phyloP scores from a whole-genome alignment of 1,139 yeast genomes.

The Kodamaea derodonti region DNA sequence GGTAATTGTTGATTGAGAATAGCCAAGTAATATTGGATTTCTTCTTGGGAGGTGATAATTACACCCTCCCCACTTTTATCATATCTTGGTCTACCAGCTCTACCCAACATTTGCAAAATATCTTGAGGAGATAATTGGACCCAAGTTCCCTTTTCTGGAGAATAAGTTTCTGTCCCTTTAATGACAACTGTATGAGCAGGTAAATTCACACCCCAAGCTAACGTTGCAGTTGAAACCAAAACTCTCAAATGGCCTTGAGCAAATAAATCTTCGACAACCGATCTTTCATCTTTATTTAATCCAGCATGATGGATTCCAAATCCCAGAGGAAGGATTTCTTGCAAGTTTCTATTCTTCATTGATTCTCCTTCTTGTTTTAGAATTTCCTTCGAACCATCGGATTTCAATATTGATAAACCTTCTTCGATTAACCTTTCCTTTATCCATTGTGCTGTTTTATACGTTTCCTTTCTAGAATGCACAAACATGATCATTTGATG shows the following conservation, averaged over 20 bases:
- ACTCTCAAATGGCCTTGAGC: conserved; percentile 83
- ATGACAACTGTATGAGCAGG: conserved; percentile 97
- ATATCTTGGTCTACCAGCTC: conserved; percentile 96
- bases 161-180: conserved; percentile 91
- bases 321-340: conserved; percentile 63
- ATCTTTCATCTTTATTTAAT: conserved; percentile 66
- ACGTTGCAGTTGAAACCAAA: conserved; percentile 88
- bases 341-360: conserved; percentile 52
- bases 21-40: conserved; percentile 84
- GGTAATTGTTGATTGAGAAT: conserved; percentile 87
- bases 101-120: conserved; percentile 89
- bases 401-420: conserved; percentile 45
- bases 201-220: conserved; percentile 98
- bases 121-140: conserved; percentile 89
- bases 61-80: conserved; percentile 93
- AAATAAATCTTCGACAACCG: conserved; percentile 78
- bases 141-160: conserved; percentile 89
- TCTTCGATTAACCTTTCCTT: conserved; percentile 58
- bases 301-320: conserved; percentile 97
- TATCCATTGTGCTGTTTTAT: conserved; percentile 74
- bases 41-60: conserved; percentile 82
- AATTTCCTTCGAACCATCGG: conserved; percentile 59
- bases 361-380: conserved; percentile 59
- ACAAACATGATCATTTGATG: conserved; percentile 88
- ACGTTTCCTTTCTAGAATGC: conserved; percentile 91